Evolutionary conservation across 2,329 filamentous ascomycete genomes (phyloP).

Genomic region (Colletotrichum camelliae): DNA sequence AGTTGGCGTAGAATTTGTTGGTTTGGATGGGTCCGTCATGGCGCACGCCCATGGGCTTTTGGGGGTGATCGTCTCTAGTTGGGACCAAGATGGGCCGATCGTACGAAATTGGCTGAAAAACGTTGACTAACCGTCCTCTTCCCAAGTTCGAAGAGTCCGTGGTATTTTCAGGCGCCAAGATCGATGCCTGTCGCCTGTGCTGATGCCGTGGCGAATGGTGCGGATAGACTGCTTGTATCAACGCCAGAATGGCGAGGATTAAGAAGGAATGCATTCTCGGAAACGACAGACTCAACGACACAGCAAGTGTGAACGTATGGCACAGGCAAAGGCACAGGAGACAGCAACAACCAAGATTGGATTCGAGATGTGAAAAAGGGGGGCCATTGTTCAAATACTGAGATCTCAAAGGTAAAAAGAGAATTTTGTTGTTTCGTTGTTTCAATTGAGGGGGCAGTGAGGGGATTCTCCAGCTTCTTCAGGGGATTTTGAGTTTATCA

Average conservation of each 20-base stretch:
- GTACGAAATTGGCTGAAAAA: slow-evolving; percentile 1
- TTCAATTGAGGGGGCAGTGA: not conserved
- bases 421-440: not conserved
- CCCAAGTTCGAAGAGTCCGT: not conserved
- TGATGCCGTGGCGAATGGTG: not conserved
- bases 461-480: not conserved
- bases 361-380: rapidly evolving
- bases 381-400: not conserved
- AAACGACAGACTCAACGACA: not conserved
- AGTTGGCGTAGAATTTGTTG: slow-evolving; percentile 76
- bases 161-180: not conserved
- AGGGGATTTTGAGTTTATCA: not conserved
- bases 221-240: not conserved
- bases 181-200: not conserved
- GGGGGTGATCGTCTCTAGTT: slow-evolving; percentile 1
- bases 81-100: slow-evolving; percentile 1
- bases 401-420: not conserved
- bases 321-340: not conserved
- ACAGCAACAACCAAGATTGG: rapidly evolving
- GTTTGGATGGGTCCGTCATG: slow-evolving; percentile 56
- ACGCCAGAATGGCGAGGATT: not conserved
- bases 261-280: not conserved
- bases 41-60: slow-evolving; percentile 1
- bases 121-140: not conserved
- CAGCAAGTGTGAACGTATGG: not conserved